Conservation (phyloP, 805 yeast genomes). For the Starmerella tilneyi region DNA sequence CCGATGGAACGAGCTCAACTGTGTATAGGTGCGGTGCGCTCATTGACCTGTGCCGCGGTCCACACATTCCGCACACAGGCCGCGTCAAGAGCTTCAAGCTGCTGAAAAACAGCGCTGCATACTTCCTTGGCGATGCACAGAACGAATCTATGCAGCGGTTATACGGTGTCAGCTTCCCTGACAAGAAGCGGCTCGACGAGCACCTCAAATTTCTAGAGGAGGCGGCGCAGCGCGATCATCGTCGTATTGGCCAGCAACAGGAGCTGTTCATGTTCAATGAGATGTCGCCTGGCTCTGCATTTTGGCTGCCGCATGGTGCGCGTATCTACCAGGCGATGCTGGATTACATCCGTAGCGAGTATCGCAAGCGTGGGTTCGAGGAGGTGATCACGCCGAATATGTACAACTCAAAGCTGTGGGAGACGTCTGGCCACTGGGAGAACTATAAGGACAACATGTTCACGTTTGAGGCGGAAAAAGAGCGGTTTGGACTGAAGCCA, state of each 20-base stretch:
- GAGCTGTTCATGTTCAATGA: slow-evolving; percentile 92
- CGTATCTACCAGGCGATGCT: slow-evolving; percentile 86
- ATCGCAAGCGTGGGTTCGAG: slow-evolving; percentile 87
- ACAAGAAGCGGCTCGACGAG: slow-evolving; percentile 88
- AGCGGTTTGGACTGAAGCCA: slow-evolving; percentile 86
- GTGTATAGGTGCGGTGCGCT: slow-evolving; percentile 97
- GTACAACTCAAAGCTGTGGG: slow-evolving; percentile 97
- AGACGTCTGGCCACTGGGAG: slow-evolving; percentile 97
- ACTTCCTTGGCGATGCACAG: slow-evolving; percentile 83
- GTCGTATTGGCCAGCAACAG: slow-evolving; percentile 93
- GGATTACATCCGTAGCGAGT: slow-evolving; percentile 70
- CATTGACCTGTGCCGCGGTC: slow-evolving; percentile 95
- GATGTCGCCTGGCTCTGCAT: slow-evolving; percentile 94
- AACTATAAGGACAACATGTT: slow-evolving; percentile 98
- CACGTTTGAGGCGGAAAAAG: slow-evolving; percentile 93
- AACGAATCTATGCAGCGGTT: slow-evolving; percentile 95
- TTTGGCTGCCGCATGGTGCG: slow-evolving; percentile 99
- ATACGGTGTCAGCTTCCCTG: slow-evolving; percentile 98
- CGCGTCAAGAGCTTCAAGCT: slow-evolving; percentile 89
- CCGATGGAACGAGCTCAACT: slow-evolving; percentile 92
- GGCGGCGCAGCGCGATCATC: slow-evolving; percentile 84
- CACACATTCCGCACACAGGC: slow-evolving; percentile 96
- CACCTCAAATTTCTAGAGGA: slow-evolving; percentile 90
- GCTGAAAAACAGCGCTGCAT: slow-evolving; percentile 90
- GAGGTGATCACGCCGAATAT: slow-evolving; percentile 98